phyloP scores from a whole-genome alignment of 2,329 filamentous ascomycete species.

The Penicillium concentricum region DNA sequence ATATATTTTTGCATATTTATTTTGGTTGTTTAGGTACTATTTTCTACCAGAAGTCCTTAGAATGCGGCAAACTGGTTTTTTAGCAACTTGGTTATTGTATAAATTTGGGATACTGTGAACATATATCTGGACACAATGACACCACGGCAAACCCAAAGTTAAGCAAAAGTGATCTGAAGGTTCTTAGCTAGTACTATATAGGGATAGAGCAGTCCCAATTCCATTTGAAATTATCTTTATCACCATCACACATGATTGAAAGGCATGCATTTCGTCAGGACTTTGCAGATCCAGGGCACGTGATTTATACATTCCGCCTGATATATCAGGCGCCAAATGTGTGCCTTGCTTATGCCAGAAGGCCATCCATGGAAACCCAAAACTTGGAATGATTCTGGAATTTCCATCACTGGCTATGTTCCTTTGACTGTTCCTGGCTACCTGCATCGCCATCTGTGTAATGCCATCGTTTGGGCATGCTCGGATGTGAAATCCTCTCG shows the following conservation, averaged over 20 bases:
- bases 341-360: slow-evolving; percentile 9
- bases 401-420: not conserved
- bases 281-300: not conserved
- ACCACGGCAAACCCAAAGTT: too few relatives aligned
- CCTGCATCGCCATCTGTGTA: not conserved
- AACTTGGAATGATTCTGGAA: not conserved
- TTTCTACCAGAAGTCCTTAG: fast-evolving
- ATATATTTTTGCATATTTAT: not conserved
- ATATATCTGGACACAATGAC: not conserved
- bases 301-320: not conserved
- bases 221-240: fast-evolving
- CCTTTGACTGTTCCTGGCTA: not conserved
- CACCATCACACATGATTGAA: not conserved
- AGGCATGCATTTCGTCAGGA: not conserved
- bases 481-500: slow-evolving; percentile 3
- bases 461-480: not conserved
- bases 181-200: not conserved
- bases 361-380: not conserved
- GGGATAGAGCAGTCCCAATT: fast-evolving
- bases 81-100: too few relatives aligned
- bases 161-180: not conserved
- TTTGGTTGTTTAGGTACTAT: fast-evolving
- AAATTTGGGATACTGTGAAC: not conserved
- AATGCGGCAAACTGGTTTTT: not conserved
- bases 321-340: not conserved